Base-by-base conservation (phyloP, 352 stramenopile genomes). In the Pythium aristosporum region DNA sequence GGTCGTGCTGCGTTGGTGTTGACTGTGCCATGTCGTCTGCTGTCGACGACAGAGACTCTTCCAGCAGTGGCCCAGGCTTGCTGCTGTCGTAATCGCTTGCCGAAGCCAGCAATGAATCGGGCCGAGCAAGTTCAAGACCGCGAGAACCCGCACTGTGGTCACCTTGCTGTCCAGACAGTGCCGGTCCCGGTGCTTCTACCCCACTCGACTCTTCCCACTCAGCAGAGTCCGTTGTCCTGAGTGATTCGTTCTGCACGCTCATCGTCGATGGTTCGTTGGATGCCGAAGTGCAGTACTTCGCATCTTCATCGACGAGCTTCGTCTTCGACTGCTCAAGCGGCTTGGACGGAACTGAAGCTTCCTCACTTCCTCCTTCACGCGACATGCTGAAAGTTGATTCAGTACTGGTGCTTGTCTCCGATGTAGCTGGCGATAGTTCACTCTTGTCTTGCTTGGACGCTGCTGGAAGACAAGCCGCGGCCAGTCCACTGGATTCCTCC, bases 401-500 rank as follows among this genome's bases (percentile, higher is more conserved):
- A 30, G 25, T 30, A 30, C 3, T 5, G 25, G 25, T 30, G 25
- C n/a, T n/a, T 30, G 5, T 36, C 12, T 55, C 21, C 25, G 9
- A 13, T 8, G 5, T 42, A 11, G 16, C 13, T 42, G 48, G 48
- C 48, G 15, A 2, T 23, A 12, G 42, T 42, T 12, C 3, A 12
- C 15, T 16, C 37, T 2, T 42, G 37, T 42, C 5, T n/a, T 32
- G 10, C 11, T 36, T 21, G 12, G 23, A 10, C 11, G 7, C 5
- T 10, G 5, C 10, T 9, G 46, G 8, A 34, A 30, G 46, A 11
- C 15, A 7, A 48, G 6, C 13, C 42, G 11, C n/a, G 15, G 42
- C 42, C 1, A 56, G 47, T 32, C 49, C 49, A 56, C 49, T 56
- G 9, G 49, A 57, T 57, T 57, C 50, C 23, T 57, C 44, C 44